Evolutionary conservation across 1,139 yeast genomes (phyloP), one percentile per base, ranked within the genome.

Genomic region (Yamadazyma diospyri): DNA sequence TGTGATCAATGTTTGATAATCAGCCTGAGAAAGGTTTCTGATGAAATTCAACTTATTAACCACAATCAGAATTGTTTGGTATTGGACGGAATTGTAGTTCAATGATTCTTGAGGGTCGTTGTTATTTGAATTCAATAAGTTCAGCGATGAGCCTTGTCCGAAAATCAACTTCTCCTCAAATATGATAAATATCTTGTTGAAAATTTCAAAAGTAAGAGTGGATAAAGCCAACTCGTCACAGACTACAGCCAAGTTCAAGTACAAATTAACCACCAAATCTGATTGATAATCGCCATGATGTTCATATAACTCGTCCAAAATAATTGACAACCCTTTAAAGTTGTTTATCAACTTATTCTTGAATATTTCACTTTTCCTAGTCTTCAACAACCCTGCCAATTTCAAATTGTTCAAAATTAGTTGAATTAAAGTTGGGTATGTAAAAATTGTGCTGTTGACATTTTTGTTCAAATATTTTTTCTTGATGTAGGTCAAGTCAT

Each of bases 111-210:
- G 69, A 1, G 72, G 67, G 36, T 53, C 55, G 18, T 36, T 32
- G 6, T 11, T 10, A 16, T 15, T 33, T 7, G 11, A 16, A 19
- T 27, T 24, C 4, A 32, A 5, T 19, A 32, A 27, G 12, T 23
- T 26, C 2, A 9, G 8, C 2, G 37, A 23, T 18, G 29, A 19
- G 5, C 40, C 44, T 18, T 37, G 38, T 7, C 47, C 47, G 16
- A 46, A 32, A 23, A 61, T 57, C 40, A 67, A 65, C 18, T 78
- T 69, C 50, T 92, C 97, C 55, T 92, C 98, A 55, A 86, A 92
- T 1, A 87, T 75, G 2, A 89, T 74, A 54, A 88, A 87, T 4
- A 94, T 82, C 55, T 88, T 95, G 19, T 85, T 89, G 58, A 84
- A 86, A 48, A 87, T 80, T 57, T 92, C 98, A 57, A 85, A 86